phyloP scores from a whole-genome alignment of 331 rosid species.

The Telfairia occidentalis region DNA sequence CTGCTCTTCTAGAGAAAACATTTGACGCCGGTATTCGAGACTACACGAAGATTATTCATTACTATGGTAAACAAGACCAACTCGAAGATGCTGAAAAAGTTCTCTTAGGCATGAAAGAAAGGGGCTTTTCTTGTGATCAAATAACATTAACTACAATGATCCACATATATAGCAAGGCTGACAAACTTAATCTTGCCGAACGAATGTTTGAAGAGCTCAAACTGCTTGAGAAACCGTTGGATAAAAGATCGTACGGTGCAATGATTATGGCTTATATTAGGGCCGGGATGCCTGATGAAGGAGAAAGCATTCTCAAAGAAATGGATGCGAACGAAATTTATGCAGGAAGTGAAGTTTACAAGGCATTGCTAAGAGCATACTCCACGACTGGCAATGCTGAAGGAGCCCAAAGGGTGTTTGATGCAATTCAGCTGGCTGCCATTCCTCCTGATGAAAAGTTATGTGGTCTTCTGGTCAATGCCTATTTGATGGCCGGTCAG shows the following conservation, averaged over 20 bases:
- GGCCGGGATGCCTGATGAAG: slow-evolving; percentile 60
- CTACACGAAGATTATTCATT: slow-evolving; percentile 70
- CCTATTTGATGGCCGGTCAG: slow-evolving; percentile 45
- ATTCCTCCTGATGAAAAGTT: slow-evolving; percentile 58
- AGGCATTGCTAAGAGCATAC: slow-evolving; percentile 75
- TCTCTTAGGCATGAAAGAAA: slow-evolving; percentile 47
- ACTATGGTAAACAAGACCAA: slow-evolving; percentile 48
- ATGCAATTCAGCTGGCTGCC: slow-evolving; percentile 72
- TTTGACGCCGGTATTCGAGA: slow-evolving; percentile 63
- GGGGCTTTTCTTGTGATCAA: slow-evolving; percentile 63
- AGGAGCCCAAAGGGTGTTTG: slow-evolving; percentile 76
- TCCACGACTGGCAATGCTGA: slow-evolving; percentile 49
- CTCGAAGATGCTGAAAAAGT: slow-evolving; percentile 53
- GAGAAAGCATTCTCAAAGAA: slow-evolving; percentile 55
- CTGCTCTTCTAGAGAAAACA: slow-evolving; percentile 57
- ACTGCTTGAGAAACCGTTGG: slow-evolving; percentile 54
- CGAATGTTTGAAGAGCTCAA: slow-evolving; percentile 71
- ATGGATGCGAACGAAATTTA: slow-evolving; percentile 60
- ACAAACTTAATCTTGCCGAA: slow-evolving; percentile 43
- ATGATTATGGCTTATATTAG: slow-evolving; percentile 84
- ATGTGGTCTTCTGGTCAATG: slow-evolving; percentile 63
- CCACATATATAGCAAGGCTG: slow-evolving; percentile 76
- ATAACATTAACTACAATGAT: slow-evolving; percentile 67
- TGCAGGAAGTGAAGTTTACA: slow-evolving; percentile 76
- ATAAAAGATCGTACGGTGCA: slow-evolving; percentile 68